Percentiles rank a stretch among this genome's conserved stretches.
Evolutionary conservation across 2,329 filamentous ascomycete species (phyloP).

Genomic region (Tolypocladium amazonense): DNA sequence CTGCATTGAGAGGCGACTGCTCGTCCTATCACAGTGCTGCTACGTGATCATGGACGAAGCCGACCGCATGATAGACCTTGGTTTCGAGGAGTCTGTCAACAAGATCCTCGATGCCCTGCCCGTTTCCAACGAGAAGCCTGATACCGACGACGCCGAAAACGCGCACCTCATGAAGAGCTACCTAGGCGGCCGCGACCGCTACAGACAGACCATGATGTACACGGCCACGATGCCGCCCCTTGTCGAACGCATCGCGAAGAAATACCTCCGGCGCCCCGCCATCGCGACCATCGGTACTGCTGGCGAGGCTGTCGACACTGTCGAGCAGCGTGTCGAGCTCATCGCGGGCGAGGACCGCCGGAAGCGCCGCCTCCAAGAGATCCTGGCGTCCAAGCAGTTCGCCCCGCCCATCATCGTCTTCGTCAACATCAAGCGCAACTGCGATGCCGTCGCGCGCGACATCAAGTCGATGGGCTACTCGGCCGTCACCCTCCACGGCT

Average conservation of each 20-base stretch:
- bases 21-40: constrained; percentile 92
- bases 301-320: constrained; percentile 93
- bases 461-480: constrained; percentile 92
- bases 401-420: constrained; percentile 93
- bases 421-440: constrained; percentile 99
- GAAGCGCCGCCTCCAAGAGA: constrained; percentile 91
- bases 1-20: constrained; percentile 84
- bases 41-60: constrained; percentile 99
- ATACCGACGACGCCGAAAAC: constrained; percentile 85
- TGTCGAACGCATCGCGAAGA: constrained; percentile 92
- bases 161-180: constrained; percentile 73
- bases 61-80: constrained; percentile 97
- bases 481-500: constrained; percentile 83
- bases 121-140: constrained; percentile 88
- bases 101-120: constrained; percentile 94
- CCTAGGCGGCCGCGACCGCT: constrained; percentile 64
- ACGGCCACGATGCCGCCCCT: constrained; percentile 93
- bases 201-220: constrained; percentile 99
- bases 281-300: constrained; percentile 91
- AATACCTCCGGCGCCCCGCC: constrained; percentile 86
- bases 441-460: constrained; percentile 86
- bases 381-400: constrained; percentile 72
- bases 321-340: constrained; percentile 94
- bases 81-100: constrained; percentile 95
- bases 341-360: constrained; percentile 84